phyloP scores from a whole-genome alignment of 2,329 filamentous ascomycete genomes.

The Diaporthe amygdali region DNA sequence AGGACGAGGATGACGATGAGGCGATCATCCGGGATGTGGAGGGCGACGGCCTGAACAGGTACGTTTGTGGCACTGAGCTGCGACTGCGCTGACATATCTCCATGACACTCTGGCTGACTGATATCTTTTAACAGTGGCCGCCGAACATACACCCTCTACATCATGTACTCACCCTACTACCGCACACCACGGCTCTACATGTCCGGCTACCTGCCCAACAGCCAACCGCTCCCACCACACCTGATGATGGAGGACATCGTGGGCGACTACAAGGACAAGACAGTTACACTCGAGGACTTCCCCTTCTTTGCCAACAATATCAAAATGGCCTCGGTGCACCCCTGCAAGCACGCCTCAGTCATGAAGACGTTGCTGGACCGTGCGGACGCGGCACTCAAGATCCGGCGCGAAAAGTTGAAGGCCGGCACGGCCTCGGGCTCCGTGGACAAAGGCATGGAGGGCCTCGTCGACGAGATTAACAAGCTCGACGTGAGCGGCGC shows the following conservation, averaged over 20 bases:
- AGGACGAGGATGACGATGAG: constrained; percentile 96
- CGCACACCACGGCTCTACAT: constrained; percentile 94
- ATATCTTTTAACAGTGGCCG: constrained; percentile 62
- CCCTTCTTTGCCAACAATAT: constrained; percentile 89
- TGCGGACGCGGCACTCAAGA: constrained; percentile 89
- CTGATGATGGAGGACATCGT: constrained; percentile 47
- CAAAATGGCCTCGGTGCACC: constrained; percentile 96
- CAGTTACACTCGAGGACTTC: constrained; percentile 96
- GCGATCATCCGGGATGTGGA: constrained; percentile 86
- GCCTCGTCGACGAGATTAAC: constrained; percentile 80
- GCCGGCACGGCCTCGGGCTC: constrained; percentile 55
- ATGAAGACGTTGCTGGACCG: constrained; percentile 98
- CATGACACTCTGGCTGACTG: constrained; percentile 25
- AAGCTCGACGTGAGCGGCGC: constrained; percentile 63
- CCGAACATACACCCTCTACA: constrained; percentile 97
- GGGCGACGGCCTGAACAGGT: constrained; percentile 53
- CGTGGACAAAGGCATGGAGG: constrained; percentile 72
- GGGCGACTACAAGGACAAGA: constrained; percentile 67
- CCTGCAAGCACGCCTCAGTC: constrained; percentile 95
- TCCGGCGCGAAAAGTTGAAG: constrained; percentile 82
- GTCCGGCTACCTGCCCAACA: constrained; percentile 82
- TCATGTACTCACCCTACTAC: constrained; percentile 97
- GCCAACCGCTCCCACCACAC: constrained; percentile 54
- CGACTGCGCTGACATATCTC: not conserved
- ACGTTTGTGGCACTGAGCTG: constrained; percentile 16